Base-by-base conservation (phyloP, 169 alveolate species). In the Eimeria brunetti region DNA sequence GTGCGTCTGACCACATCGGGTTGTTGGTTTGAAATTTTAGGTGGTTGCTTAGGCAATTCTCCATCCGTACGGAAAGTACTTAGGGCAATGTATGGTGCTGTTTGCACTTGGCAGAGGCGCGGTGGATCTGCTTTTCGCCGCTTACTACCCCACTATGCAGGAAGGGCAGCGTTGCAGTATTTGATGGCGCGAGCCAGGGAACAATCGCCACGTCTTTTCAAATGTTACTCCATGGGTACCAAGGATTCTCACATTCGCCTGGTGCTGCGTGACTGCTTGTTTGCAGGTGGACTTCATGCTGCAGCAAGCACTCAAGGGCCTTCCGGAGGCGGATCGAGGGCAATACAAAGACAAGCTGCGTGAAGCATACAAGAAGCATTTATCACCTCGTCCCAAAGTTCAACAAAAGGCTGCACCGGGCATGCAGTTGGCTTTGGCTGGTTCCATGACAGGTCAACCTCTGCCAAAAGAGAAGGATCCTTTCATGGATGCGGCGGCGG, bases 261-360 rank as follows among this genome's bases (percentile, higher is more conserved):
- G 88, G 90, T 6, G 33, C 24, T 56, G 33, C 67, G 49, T 58
- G 46, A 6, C 16, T 33, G 51, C 27, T 46, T 56, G 30, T 20
- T 18, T 46, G 53, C 92, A 86, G 92, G 92, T 86, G 81, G 92
- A 86, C n/a, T 62, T 86, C 92, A 86, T 86, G 92, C 83, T 86
- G 8, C 92, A 86, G 49, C 92, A 86, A 64, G 92, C 92, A 41
- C 92, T 86, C 14, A 86, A 86, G 62, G 92, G 92, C 44, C 92
- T 86, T 62, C 92, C 92, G 49, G 92, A 86, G 83, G 92, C 81
- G 62, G 92, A 86, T 33, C 78, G 62, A 6, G 83, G 64, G 49
- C 92, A 86, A 16, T 86, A 86, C 80, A 86, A 16, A 20, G 92
- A 86, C 44, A 86, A 86, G 92, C 16, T 86, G 92, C 92, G 92